These are phyloP conservation scores for Pythium inflatum DNA, from an alignment of 352 stramenopile species.

Conservation along the genomic window DNA sequence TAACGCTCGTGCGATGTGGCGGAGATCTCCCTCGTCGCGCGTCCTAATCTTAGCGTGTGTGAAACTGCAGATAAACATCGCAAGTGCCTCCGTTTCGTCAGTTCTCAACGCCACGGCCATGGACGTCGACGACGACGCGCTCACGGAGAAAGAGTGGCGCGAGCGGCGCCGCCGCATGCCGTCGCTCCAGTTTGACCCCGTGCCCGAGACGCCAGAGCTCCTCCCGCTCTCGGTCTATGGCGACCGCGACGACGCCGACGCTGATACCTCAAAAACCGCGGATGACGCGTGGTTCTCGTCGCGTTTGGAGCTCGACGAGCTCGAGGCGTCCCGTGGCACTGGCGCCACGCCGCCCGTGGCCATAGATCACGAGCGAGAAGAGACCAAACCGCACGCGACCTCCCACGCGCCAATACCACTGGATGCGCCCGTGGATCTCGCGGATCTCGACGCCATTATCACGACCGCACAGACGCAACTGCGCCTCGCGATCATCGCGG, in stretches of 20 bases:
- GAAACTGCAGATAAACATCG: background rate
- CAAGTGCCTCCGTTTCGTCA: no score
- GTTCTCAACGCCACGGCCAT: background rate
- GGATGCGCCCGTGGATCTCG: constrained; percentile 37
- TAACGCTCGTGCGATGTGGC: no score
- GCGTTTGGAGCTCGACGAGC: no score
- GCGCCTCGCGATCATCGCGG: constrained; percentile 40
- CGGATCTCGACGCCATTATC: constrained; percentile 41
- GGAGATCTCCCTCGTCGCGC: background rate
- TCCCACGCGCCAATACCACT: background rate
- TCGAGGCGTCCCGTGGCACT: background rate
- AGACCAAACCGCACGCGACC: background rate
- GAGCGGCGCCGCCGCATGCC: constrained; percentile 59
- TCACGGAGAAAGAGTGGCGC: constrained; percentile 62
- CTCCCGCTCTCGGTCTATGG: constrained; percentile 45
- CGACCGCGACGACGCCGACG: background rate
- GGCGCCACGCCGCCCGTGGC: background rate
- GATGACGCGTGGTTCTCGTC: no score
- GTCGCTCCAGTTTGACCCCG: constrained; percentile 65
- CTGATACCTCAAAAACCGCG: background rate
- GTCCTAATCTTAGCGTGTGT: background rate
- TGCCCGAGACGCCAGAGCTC: constrained; percentile 58
- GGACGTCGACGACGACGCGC: constrained; percentile 16
- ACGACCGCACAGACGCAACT: constrained; percentile 39
- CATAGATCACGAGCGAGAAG: background rate